A percentile compares a stretch with the other conserved stretches of the same genome.
Conservation (phyloP, 202 grass and related monocot species). For the Alloteropsis angusta region DNA sequence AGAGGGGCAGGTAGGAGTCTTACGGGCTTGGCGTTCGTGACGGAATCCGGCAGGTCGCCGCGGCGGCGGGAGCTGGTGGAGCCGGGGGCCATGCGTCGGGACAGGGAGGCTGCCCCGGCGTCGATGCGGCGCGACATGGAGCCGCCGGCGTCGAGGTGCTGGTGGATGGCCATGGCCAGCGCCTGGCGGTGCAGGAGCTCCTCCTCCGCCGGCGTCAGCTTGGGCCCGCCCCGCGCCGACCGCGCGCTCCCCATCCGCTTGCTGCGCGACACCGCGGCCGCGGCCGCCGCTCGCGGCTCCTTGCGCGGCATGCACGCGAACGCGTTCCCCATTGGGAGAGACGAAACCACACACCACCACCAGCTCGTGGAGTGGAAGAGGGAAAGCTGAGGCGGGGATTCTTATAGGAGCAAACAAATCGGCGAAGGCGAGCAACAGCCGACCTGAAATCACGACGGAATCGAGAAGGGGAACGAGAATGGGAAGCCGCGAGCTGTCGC, state of each 20-base stretch:
- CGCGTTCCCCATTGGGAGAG: slow-evolving; percentile 61
- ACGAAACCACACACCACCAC: not conserved
- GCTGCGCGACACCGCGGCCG: slow-evolving; percentile 43
- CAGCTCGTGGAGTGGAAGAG: not conserved
- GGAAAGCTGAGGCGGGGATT: not conserved
- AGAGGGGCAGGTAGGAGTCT: not conserved
- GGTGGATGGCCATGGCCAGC: slow-evolving; percentile 85
- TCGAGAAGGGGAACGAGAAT: not conserved
- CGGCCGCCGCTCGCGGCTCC: slow-evolving; percentile 12
- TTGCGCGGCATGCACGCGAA: slow-evolving; percentile 57
- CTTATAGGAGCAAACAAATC: slow-evolving; percentile 8
- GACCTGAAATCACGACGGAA: slow-evolving; percentile 14
- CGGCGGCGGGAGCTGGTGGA: slow-evolving; percentile 71
- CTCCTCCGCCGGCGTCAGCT: slow-evolving; percentile 72
- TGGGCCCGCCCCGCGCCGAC: slow-evolving; percentile 43
- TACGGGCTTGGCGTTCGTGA: slow-evolving; percentile 49
- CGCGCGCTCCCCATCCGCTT: slow-evolving; percentile 51
- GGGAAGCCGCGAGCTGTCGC: slow-evolving; percentile 5
- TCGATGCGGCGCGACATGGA: slow-evolving; percentile 91
- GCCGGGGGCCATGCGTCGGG: slow-evolving; percentile 55
- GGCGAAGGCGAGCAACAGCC: slow-evolving; percentile 12
- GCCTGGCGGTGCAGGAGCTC: slow-evolving; percentile 87
- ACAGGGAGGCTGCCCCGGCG: slow-evolving; percentile 43
- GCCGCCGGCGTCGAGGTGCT: slow-evolving; percentile 76
- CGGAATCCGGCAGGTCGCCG: slow-evolving; percentile 58